phyloP scores from a whole-genome alignment of 176 grass and related monocot genomes.

The Carex myosuroides region DNA sequence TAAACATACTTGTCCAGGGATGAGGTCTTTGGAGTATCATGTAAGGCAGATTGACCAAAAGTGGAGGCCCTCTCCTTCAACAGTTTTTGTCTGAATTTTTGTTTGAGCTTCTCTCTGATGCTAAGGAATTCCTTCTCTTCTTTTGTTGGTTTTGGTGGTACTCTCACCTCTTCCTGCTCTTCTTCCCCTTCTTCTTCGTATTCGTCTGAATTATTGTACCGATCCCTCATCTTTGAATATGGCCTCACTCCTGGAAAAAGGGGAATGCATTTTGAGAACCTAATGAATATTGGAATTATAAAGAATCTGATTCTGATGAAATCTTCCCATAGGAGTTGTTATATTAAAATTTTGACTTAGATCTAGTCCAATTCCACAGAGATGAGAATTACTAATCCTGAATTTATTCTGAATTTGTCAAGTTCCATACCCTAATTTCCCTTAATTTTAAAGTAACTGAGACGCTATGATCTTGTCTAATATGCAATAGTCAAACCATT shows the following conservation, averaged over 20 bases:
- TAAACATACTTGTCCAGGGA: constrained; percentile 11
- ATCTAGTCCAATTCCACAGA: background rate
- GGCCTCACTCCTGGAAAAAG: background rate
- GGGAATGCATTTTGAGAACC: background rate
- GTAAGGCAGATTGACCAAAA: constrained; percentile 15
- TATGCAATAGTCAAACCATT: background rate
- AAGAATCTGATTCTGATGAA: background rate
- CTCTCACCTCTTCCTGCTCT: constrained; percentile 17
- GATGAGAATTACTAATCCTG: background rate
- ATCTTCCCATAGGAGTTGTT: background rate
- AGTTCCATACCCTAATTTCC: background rate
- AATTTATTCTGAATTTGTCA: background rate
- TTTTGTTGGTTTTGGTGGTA: constrained; percentile 26
- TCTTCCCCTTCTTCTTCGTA: constrained; percentile 22
- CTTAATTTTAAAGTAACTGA: background rate
- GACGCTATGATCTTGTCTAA: background rate
- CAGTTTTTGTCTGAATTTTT: constrained; percentile 25
- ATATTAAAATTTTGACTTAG: background rate
- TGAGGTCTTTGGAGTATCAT: background rate
- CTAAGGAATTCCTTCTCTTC: constrained; percentile 43
- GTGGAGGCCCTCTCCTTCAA: constrained; percentile 25
- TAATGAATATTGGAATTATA: background rate
- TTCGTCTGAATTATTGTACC: constrained; percentile 17
- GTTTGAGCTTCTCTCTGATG: constrained; percentile 25
- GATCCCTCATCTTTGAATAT: constrained; percentile 17